Base-by-base conservation (phyloP, 768 basidiomycete species). In the Candolleomyces efflorescens region DNA sequence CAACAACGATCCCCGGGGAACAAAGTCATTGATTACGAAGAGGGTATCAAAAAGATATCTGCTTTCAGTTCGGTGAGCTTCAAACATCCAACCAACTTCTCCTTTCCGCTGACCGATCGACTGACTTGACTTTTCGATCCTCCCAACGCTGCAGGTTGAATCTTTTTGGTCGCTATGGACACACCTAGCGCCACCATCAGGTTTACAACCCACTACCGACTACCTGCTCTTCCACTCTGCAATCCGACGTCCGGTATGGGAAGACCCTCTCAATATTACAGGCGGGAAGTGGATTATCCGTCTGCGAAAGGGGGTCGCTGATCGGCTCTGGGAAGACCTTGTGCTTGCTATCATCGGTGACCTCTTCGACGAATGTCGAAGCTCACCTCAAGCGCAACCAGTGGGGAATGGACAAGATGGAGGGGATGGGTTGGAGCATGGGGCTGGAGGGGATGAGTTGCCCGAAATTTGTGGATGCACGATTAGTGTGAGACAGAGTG, bases 231-330 rank as follows among this genome's bases (percentile, higher is more conserved):
- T 98, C 76, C 92, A 94, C 64, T 77, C 84, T 2, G 87, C 86
- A 41, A 79, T 98, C 57, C 86, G 88, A 22, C 82, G 92, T 44
- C 95, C 96, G 0, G 89, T 96, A 2, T 98, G 96, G 96, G 96
- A 98, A 69, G 94, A 97, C 71, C 89, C 93, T 13, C 76, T 93
- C 56, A 97, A 97, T 69, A 70, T 85, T 50, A 69, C 84, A 15
- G 95, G 95, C 24, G 95, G 94, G 3, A 96, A 95, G 72, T 98
- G 94, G 90, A 96, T 96, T 52, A 82, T 98, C 58, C 89, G 96
- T 54, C 80, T 98, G 49, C 84, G 86, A 64, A 97, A 98, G 68
- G 93, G 93, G 45, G 81, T 95, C 37, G 85, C 91, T 3, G 94
- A 96, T 73, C 85, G 92, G 26, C 73, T 95, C 52, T 96, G 93